phyloP scores from a whole-genome alignment of 768 basidiomycete species.

The Tylopilus rubrobrunneus region DNA sequence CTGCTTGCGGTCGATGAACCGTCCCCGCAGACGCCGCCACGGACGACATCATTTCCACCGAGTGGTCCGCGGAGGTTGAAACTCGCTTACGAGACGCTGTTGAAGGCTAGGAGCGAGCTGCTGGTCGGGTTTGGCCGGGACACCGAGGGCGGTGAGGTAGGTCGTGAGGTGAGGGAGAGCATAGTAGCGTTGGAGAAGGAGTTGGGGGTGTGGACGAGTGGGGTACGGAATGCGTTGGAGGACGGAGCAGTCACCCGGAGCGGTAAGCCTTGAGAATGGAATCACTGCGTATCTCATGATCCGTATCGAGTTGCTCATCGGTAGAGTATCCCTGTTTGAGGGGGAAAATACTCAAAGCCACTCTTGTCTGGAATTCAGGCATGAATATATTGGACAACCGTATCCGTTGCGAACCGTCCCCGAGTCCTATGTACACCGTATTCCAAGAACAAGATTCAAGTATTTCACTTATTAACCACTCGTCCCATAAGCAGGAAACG shows the following conservation, averaged over 20 bases:
- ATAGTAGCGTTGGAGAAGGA: conserved; percentile 69
- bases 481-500: no score
- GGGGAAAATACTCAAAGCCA: no score
- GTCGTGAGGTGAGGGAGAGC: conserved; percentile 54
- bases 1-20: conserved; percentile 78
- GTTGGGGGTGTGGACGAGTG: conserved; percentile 62
- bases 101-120: conserved; percentile 59
- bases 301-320: no score
- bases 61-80: conserved; percentile 60
- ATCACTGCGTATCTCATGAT: no score
- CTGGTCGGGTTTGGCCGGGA: conserved; percentile 65
- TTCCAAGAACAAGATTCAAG: no score
- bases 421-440: no score
- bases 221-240: conserved; percentile 52
- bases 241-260: conserved; percentile 28
- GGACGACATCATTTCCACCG: conserved; percentile 50
- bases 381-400: no score
- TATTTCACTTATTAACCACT: no score
- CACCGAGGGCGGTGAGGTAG: conserved; percentile 71
- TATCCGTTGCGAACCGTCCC: no score
- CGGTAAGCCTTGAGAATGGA: not conserved
- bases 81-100: conserved; percentile 60
- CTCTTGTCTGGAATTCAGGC: no score
- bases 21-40: conserved; percentile 29
- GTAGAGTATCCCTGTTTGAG: no score